Percentiles rank a stretch among this genome's conserved stretches.
These are phyloP conservation scores for Fusarium phyllophilum DNA, from an alignment of 2,329 filamentous ascomycete species.

Conservation along the genomic window DNA sequence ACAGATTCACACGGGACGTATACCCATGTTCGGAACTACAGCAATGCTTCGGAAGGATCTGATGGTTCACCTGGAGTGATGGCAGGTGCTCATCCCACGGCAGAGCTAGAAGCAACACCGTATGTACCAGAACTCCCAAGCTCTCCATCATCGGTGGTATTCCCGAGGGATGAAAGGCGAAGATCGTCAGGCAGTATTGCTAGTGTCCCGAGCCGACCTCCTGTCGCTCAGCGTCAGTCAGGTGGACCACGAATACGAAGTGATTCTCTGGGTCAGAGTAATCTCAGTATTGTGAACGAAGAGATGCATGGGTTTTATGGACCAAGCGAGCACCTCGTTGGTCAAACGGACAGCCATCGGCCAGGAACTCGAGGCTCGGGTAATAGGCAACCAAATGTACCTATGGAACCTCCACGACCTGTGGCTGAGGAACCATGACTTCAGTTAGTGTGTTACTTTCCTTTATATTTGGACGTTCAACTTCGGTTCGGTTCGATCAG, in stretches of 20 bases:
- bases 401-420: not conserved
- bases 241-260: conserved; percentile 43
- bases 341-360: conserved; percentile 52
- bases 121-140: conserved; percentile 52
- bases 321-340: conserved; percentile 51
- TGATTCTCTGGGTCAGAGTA: conserved; percentile 36
- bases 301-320: conserved; percentile 62
- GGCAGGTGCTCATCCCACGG: not conserved
- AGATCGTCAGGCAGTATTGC: conserved; percentile 42
- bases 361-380: conserved; percentile 28
- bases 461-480: not conserved
- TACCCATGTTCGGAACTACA: conserved; percentile 54
- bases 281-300: conserved; percentile 52
- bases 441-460: not conserved
- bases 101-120: conserved; percentile 52
- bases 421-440: not conserved
- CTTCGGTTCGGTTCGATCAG: not conserved
- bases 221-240: conserved; percentile 40
- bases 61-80: conserved; percentile 46
- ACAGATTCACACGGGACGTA: conserved; percentile 53
- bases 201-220: conserved; percentile 34
- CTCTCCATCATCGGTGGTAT: conserved; percentile 38
- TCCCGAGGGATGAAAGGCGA: conserved; percentile 39
- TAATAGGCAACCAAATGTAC: not conserved
- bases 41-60: conserved; percentile 57